Evolutionary conservation across 2,329 filamentous ascomycete species (phyloP), one percentile per base, ranked within the genome.

Genomic region (Paracoccidioides brasiliensis): DNA sequence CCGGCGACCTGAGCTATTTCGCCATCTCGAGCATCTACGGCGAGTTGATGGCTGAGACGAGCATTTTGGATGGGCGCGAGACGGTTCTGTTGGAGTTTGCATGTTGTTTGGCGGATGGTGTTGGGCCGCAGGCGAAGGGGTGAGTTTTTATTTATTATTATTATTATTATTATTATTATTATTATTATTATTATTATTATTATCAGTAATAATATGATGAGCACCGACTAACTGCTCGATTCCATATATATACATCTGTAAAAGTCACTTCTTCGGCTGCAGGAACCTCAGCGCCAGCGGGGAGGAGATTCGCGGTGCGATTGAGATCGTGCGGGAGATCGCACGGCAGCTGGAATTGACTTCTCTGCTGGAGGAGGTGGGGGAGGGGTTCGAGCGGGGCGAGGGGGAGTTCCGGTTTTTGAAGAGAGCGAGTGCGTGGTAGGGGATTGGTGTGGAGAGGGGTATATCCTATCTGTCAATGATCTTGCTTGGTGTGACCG

Each of bases 71-170:
- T 41, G 58, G 55, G 30, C 53, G 58, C 54, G 63, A 65, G 51
- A 67, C 64, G 42, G 64, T 61, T 2, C 48, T 67, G 57, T 40
- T 67, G 46, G 64, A 66, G 54, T 67, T 67, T 56, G 63, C 64
- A 12, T 64, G 62, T 52, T 67, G 64, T 61, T 56, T 67, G 42
- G 63, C 60, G 14, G 63, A 64, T 54, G 60, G 59, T 14, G 63
- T 64, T 28, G 62, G 58, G 37, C 59, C 62, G 22, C 64, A 67
- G 55, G 64, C 64, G 8, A 65, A 67, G 50, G 64, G 64, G 64
- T 64, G 52, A 57, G 62, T 58, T 30, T 54, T 22, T 22, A 22
- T 22, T 22, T 22, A 22, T 22, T n/a, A n/a, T n/a, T n/a, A n/a
- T n/a, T n/a, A n/a, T n/a, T n/a, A n/a, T n/a, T n/a, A n/a, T n/a